phyloP scores from a whole-genome alignment of 2,329 filamentous ascomycete genomes.

The Didymosphaeria variabile region DNA sequence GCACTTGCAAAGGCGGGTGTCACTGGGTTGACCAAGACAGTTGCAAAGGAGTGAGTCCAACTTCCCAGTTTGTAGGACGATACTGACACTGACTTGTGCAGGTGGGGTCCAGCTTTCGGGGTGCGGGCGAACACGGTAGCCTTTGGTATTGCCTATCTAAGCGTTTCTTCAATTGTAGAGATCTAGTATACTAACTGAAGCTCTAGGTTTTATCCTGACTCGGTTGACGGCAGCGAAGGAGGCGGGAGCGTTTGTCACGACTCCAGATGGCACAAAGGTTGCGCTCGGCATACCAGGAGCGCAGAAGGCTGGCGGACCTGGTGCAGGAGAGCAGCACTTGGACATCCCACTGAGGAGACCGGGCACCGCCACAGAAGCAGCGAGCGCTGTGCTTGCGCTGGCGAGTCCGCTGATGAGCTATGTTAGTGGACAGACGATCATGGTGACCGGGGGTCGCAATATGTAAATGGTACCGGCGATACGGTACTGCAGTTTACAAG shows the following conservation, averaged over 20 bases:
- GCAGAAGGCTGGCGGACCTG: slow-evolving; percentile 51
- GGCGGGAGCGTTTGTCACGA: slow-evolving; percentile 79
- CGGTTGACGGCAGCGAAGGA: slow-evolving; percentile 86
- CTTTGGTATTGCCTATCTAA: too few species aligned
- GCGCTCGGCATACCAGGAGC: slow-evolving; percentile 54
- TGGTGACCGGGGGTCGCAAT: slow-evolving; percentile 79
- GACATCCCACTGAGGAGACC: slow-evolving; percentile 83
- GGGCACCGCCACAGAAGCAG: slow-evolving; percentile 82
- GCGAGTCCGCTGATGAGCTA: slow-evolving; percentile 85
- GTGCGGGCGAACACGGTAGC: slow-evolving; percentile 85
- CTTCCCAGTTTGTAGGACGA: background rate
- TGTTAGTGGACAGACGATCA: slow-evolving; percentile 86
- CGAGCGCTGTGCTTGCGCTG: slow-evolving; percentile 77
- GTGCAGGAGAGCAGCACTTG: slow-evolving; percentile 52
- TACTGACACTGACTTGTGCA: slow-evolving; percentile 28
- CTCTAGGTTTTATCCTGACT: slow-evolving; percentile 70
- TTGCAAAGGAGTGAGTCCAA: slow-evolving; percentile 73
- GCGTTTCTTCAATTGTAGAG: too few species aligned
- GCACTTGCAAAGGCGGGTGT: slow-evolving; percentile 85
- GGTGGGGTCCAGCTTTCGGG: slow-evolving; percentile 83
- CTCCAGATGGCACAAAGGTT: slow-evolving; percentile 71
- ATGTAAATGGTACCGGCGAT: slow-evolving; percentile 55
- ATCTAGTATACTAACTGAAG: too few species aligned
- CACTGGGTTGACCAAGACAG: slow-evolving; percentile 83
- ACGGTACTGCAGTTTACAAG: slow-evolving; percentile 11